These are phyloP conservation scores for Lentinula sp. DNA, from an alignment of 768 basidiomycete species.

Conservation along the genomic window DNA sequence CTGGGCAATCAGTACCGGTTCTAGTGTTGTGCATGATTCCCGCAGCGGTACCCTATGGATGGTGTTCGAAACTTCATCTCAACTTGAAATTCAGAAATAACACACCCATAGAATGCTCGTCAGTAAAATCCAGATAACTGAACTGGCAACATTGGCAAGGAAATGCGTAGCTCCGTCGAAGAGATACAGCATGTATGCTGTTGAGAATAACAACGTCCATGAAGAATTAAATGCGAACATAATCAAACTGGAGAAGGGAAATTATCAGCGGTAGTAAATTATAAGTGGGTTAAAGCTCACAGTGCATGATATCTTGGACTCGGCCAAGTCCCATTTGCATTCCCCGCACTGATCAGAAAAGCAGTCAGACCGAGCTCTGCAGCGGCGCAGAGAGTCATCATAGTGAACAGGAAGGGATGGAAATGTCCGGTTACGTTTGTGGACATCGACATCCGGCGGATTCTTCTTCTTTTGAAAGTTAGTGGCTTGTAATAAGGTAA, in stretches of 20 bases:
- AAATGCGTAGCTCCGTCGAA: constrained; percentile 59
- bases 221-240: constrained; percentile 57
- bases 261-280: constrained; percentile 7
- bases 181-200: constrained; percentile 68
- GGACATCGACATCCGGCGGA: constrained; percentile 33
- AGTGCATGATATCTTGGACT: constrained; percentile 58
- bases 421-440: constrained; percentile 43
- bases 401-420: constrained; percentile 54
- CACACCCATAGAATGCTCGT: constrained; percentile 66
- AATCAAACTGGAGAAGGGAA: constrained; percentile 34
- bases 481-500: neutral
- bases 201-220: constrained; percentile 72
- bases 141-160: constrained; percentile 73
- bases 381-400: constrained; percentile 63
- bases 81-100: constrained; percentile 4
- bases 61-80: neutral
- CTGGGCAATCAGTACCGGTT: constrained; percentile 51
- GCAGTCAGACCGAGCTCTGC: constrained; percentile 72
- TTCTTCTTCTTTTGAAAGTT: neutral
- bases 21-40: constrained; percentile 66
- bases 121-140: constrained; percentile 64
- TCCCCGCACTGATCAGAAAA: constrained; percentile 66
- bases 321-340: constrained; percentile 55
- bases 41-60: constrained; percentile 53
- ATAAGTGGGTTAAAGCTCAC: constrained; percentile 29